phyloP scores from a whole-genome alignment of 2,329 filamentous ascomycete species.

The Sporothrix pseudoabietina region DNA sequence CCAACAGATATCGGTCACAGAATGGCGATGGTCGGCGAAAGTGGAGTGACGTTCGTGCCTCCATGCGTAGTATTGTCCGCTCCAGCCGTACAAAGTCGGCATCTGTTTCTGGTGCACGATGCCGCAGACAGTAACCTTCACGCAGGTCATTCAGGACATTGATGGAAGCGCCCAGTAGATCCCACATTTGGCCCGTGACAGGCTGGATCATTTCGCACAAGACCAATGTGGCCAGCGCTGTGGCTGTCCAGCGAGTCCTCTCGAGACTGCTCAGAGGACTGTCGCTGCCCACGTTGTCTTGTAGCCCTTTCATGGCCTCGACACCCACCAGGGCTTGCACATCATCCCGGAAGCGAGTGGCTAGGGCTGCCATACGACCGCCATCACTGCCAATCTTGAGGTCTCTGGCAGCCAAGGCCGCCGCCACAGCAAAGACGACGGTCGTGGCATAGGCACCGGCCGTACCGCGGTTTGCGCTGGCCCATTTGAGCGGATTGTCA shows the following conservation, averaged over 20 bases:
- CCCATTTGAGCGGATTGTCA: constrained; percentile 21
- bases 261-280: neutral
- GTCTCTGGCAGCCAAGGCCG: neutral
- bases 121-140: neutral
- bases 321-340: neutral
- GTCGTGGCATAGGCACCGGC: neutral
- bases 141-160: neutral
- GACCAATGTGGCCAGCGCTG: neutral
- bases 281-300: neutral
- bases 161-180: neutral
- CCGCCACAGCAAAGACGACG: neutral
- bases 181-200: neutral
- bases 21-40: neutral
- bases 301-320: neutral
- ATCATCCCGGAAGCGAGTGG: neutral
- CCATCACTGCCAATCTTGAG: neutral
- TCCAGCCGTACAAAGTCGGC: constrained; percentile 9
- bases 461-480: neutral
- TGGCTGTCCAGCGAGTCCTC: neutral
- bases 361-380: neutral
- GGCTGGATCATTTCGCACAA: constrained; percentile 2
- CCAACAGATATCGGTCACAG: neutral
- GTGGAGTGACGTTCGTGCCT: neutral
- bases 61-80: neutral
- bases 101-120: neutral